Evolutionary conservation across 164 flowering plant genomes (phyloP).

Genomic region (Euptelea pleiosperma): DNA sequence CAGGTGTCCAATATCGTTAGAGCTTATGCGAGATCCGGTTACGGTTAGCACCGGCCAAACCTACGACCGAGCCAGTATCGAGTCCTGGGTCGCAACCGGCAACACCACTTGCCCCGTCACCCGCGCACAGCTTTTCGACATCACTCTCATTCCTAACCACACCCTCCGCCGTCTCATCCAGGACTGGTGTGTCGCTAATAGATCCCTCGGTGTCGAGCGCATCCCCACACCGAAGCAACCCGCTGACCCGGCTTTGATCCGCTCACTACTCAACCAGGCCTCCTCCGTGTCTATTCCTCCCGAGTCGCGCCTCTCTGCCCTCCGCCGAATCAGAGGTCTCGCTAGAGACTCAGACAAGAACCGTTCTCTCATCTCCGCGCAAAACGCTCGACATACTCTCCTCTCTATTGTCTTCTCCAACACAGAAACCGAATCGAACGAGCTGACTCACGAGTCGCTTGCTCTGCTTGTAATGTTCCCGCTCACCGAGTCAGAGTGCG

Average conservation of each 20-base stretch:
- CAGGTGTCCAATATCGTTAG: slow-evolving; percentile 92
- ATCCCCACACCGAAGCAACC: slow-evolving; percentile 97
- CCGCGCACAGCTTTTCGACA: slow-evolving; percentile 54
- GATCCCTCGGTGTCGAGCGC: slow-evolving; percentile 71
- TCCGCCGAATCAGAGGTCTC: slow-evolving; percentile 57
- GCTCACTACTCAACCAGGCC: slow-evolving; percentile 46
- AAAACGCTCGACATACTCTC: slow-evolving; percentile 34
- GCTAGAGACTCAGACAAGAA: slow-evolving; percentile 87
- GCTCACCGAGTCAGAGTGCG: slow-evolving; percentile 51
- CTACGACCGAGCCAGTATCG: slow-evolving; percentile 92
- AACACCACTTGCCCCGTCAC: slow-evolving; percentile 96
- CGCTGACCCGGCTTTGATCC: slow-evolving; percentile 68
- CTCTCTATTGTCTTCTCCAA: slow-evolving; percentile 35
- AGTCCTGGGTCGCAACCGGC: slow-evolving; percentile 91
- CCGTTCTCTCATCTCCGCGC: slow-evolving; percentile 50
- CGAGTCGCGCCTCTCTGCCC: slow-evolving; percentile 47
- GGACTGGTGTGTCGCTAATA: slow-evolving; percentile 92
- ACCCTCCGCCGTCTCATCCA: slow-evolving; percentile 94
- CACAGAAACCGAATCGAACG: slow-evolving; percentile 25
- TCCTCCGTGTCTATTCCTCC: slow-evolving; percentile 25
- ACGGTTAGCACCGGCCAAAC: slow-evolving; percentile 94
- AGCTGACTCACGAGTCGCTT: slow-evolving; percentile 58
- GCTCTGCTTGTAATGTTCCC: slow-evolving; percentile 56
- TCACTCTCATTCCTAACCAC: slow-evolving; percentile 92
- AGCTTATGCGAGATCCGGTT: slow-evolving; percentile 93